These are phyloP conservation scores for Candida silvicultrix DNA, from an alignment of 805 yeast species.

Conservation along the genomic window DNA sequence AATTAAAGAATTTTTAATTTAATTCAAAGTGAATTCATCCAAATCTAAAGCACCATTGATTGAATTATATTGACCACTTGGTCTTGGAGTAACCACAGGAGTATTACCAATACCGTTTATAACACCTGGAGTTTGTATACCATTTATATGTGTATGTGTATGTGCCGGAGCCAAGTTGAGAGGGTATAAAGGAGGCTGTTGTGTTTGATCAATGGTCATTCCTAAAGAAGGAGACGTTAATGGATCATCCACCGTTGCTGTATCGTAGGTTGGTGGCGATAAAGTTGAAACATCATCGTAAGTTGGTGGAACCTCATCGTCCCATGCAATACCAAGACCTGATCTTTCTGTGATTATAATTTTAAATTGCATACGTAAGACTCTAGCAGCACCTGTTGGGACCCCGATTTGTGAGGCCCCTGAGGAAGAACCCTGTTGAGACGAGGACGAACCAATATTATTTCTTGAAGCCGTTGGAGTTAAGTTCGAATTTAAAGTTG, in stretches of 20 bases:
- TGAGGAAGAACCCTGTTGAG: background rate
- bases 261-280: constrained; percentile 79
- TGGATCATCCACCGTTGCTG: constrained; percentile 18
- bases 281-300: constrained; percentile 78
- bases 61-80: constrained; percentile 17
- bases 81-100: constrained; percentile 28
- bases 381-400: constrained; percentile 94
- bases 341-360: constrained; percentile 80
- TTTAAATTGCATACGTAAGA: constrained; percentile 89
- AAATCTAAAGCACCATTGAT: constrained; percentile 19
- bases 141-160: constrained; percentile 19
- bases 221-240: constrained; percentile 2
- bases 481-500: constrained; percentile 4
- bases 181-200: constrained; percentile 23
- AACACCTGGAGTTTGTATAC: constrained; percentile 28
- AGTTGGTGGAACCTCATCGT: constrained; percentile 97
- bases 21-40: constrained; percentile 2
- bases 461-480: constrained; percentile 3
- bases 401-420: constrained; percentile 39
- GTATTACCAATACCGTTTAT: constrained; percentile 39
- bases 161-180: constrained; percentile 18
- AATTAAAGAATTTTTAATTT: too few species aligned
- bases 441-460: background rate
- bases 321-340: constrained; percentile 97
- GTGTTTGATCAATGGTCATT: constrained; percentile 2